phyloP scores from a whole-genome alignment of 306 rosid genomes.

The Vigna angularis region DNA sequence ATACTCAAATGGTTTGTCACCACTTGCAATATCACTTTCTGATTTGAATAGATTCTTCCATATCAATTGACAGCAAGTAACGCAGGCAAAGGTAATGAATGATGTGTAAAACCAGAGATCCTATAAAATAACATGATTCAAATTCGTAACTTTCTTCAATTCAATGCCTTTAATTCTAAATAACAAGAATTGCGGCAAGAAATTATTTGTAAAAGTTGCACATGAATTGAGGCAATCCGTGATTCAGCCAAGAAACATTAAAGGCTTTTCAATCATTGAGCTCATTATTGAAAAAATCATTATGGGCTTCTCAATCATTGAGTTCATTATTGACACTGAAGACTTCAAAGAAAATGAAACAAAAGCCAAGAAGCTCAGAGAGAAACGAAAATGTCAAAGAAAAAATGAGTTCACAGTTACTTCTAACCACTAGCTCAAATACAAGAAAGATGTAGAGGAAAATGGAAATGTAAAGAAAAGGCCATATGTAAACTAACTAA shows the following conservation, averaged over 20 bases:
- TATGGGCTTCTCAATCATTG: constrained; percentile 38
- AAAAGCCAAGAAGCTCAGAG: constrained; percentile 18
- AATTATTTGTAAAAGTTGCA: constrained; percentile 36
- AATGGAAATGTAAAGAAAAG: background rate
- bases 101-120: constrained; percentile 12
- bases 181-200: constrained; percentile 12
- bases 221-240: constrained; percentile 43
- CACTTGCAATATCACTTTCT: constrained; percentile 1
- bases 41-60: constrained; percentile 25
- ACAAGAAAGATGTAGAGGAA: background rate
- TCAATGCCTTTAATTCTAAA: constrained; percentile 12
- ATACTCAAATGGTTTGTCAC: constrained; percentile 19
- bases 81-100: constrained; percentile 7
- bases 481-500: constrained; percentile 1
- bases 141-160: background rate
- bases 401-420: constrained; percentile 18
- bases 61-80: constrained; percentile 10
- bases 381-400: background rate
- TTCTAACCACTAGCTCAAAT: constrained; percentile 6
- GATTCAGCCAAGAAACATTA: constrained; percentile 28
- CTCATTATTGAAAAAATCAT: constrained; percentile 39
- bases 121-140: constrained; percentile 9
- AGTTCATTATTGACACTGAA: constrained; percentile 37
- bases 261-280: constrained; percentile 44
- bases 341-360: constrained; percentile 27